Base-by-base conservation (phyloP, 371 early-diverging fungal genomes). In the Polyrhizophydium stewartii region DNA sequence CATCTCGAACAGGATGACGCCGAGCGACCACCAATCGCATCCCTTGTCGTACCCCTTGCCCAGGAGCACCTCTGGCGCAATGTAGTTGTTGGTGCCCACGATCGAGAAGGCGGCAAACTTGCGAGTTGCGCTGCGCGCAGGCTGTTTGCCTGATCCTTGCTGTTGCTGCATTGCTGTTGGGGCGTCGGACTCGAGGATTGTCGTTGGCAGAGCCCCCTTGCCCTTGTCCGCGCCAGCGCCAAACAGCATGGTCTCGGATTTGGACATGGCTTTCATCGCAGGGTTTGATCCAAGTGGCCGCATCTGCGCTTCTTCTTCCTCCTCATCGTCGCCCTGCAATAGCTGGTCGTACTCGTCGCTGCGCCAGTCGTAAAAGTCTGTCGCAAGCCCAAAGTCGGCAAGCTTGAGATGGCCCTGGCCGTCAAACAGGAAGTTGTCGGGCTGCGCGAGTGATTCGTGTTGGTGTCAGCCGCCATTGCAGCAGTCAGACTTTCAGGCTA, bases 11-110 rank as follows among this genome's bases (percentile, higher is more conserved):
- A 90, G 62, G 46, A 89, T 84, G 22, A 89, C 86, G 24, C 86
- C 89, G 9, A 87, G 73, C 38, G 81, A 78, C 89, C 88, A 89
- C 83, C 89, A 85, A 69, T 91, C 91, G 62, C 79, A 84, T n/a
- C 69, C 72, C 32, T 75, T 77, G 51, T 82, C 85, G 65, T 87
- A 86, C 49, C 87, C 89, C 9, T 67, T 71, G 16, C 79, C 78
- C 16, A 68, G 71, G 41, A 82, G 73, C 32, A 89, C 80, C 68
- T 92, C 92, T 1, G 89, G 89, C 0, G 88, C 87, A 71, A 90
- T 85, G 72, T 92, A 92, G 69, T 92, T 89, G 60, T 87, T 86
- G 25, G 92, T 90, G n/a, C 93, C 93, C 6, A 93, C 92, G n/a
- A 88, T 74, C 0, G 87, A 83, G 58, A 69, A 88, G 9, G 87